Evolutionary conservation across 345 rosid genomes (phyloP).

Genomic region (Turritis glabra): DNA sequence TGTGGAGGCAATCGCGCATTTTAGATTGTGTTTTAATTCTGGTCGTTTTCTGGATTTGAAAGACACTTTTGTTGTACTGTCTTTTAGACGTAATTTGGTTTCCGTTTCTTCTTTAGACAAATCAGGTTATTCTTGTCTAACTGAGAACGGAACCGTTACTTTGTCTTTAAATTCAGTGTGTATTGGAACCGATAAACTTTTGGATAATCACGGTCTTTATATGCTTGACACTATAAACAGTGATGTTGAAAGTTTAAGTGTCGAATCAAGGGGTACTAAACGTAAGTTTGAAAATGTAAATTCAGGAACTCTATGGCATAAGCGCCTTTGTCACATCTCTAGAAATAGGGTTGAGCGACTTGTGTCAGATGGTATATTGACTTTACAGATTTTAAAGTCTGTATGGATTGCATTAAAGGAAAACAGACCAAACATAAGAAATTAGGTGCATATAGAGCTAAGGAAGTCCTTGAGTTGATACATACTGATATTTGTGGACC

Average conservation of each 20-base stretch:
- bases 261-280: background rate
- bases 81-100: no score
- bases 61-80: background rate
- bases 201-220: no score
- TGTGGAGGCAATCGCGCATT: background rate
- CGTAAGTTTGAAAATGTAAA: background rate
- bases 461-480: no score
- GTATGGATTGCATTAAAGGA: conserved; percentile 1
- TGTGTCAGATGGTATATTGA: background rate
- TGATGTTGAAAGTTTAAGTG: background rate
- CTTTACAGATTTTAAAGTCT: background rate
- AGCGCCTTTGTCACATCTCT: conserved; percentile 1
- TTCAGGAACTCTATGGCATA: background rate
- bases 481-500: no score
- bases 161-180: no score
- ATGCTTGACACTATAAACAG: no score
- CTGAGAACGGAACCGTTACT: no score
- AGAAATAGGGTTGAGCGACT: background rate
- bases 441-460: background rate
- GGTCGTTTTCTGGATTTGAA: conserved; percentile 10
- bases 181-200: no score
- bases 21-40: background rate
- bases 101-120: no score
- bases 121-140: no score
- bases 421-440: background rate